phyloP scores from a whole-genome alignment of 2,329 filamentous ascomycete species.

The Sclerotinia glacialis region DNA sequence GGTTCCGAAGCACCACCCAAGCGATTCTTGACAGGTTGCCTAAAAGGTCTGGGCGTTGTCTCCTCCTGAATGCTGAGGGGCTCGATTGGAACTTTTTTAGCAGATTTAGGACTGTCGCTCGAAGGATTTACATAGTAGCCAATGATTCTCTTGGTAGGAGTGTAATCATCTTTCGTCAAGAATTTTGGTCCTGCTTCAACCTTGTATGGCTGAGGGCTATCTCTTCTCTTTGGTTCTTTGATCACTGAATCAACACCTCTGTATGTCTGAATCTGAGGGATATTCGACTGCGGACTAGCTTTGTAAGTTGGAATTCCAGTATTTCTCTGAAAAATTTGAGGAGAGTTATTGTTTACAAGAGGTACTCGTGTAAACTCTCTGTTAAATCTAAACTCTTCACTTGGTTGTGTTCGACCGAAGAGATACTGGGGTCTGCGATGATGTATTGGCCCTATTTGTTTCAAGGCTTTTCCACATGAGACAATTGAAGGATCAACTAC shows the following conservation, averaged over 20 bases:
- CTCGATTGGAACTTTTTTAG: neutral
- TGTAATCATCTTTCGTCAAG: constrained; percentile 20
- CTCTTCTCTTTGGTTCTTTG: constrained; percentile 16
- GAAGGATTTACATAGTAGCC: constrained; percentile 15
- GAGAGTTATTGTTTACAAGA: neutral
- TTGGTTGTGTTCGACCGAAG: neutral
- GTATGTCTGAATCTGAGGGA: constrained; percentile 10
- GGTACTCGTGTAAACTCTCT: neutral
- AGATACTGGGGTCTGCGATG: constrained; percentile 11
- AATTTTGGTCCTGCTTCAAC: constrained; percentile 9
- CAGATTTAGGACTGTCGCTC: neutral
- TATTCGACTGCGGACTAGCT: neutral
- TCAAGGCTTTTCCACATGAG: constrained; percentile 24
- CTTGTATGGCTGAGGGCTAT: neutral
- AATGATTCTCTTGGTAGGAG: constrained; percentile 15
- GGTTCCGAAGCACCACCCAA: neutral
- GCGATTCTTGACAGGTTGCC: neutral
- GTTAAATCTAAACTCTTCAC: neutral
- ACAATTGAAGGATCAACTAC: constrained; percentile 31
- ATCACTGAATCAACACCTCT: constrained; percentile 16
- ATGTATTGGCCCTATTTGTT: neutral
- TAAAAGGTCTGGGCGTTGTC: neutral
- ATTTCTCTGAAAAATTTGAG: neutral
- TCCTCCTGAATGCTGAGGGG: neutral
- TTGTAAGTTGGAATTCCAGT: constrained; percentile 6